Evolutionary conservation across 2,329 filamentous ascomycete genomes (phyloP), one percentile per base, ranked within the genome.

Genomic region (Sporothrix schenckii): DNA sequence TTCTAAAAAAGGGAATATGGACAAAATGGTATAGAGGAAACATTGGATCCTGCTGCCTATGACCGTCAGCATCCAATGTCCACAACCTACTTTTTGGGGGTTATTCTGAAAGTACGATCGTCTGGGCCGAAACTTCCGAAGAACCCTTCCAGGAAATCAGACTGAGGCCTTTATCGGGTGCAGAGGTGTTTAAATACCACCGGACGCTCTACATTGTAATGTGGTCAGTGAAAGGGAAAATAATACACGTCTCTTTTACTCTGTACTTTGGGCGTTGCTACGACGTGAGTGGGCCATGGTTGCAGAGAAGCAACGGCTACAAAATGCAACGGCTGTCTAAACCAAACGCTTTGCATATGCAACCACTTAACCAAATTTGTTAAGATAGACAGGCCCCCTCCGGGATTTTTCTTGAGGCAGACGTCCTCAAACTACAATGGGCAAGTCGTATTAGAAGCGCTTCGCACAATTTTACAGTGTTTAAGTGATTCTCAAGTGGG

Each of bases 101-200:
- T n/a, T 1, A 44, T 21, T n/a, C n/a, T 21, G 56, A n/a, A 39
- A 60, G 58, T 19, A 16, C n/a, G n/a, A 16, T 49, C n/a, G 11
- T 24, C 41, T 47, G 21, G n/a, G 63, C 49, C 49, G 63, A 66
- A 53, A 41, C 47, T 66, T 53, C 49, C 63, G 30, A 53, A 30
- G 49, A 53, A 21, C 63, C 27, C 30, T 50, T 16, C 34, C 30
- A 53, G 49, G 44, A 1, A n/a, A 47, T 34, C 21, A 47, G 21
- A 2, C 41, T 47, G 3, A 14, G n/a, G 39, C n/a, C 16, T 27
- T 24, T 53, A 53, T 24, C 0, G 6, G 10, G 50, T 11, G 27
- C 9, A 4, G 2, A 24, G n/a, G 44, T 44, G 10, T 14, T 44
- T 13, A 5, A 44, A 13, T n/a, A 14, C 34, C 11, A 61, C 19